These are phyloP conservation scores for Colletotrichum australisinense DNA, from an alignment of 2,329 filamentous ascomycete species.

Conservation along the genomic window DNA sequence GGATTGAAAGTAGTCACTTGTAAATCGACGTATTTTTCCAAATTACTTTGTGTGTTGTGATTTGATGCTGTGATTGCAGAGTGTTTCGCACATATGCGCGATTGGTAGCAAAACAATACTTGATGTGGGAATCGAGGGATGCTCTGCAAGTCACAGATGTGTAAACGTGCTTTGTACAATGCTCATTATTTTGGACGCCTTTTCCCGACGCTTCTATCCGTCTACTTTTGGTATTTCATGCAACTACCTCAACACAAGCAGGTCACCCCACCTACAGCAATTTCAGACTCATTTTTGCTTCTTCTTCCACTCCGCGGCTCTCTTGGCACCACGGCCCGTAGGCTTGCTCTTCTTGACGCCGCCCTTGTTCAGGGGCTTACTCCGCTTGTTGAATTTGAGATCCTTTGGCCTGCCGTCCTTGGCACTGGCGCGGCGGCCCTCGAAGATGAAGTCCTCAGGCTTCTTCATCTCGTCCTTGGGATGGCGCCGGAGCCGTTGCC, in stretches of 20 bases:
- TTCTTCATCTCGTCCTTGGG: constrained; percentile 56
- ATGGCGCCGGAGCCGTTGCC: constrained; percentile 38
- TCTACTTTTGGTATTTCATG: constrained; percentile 4
- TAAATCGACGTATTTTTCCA: constrained; percentile 2
- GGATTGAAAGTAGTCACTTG: constrained; percentile 21
- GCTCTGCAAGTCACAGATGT: too few species aligned
- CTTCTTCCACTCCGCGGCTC: constrained; percentile 59
- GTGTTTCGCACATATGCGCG: background rate
- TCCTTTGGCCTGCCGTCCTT: constrained; percentile 74
- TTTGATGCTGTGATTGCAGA: background rate
- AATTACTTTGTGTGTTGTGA: background rate
- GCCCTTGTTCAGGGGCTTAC: constrained; percentile 57
- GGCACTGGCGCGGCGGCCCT: constrained; percentile 79
- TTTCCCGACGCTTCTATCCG: constrained; percentile 4
- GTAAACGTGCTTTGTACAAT: background rate
- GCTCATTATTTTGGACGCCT: constrained; percentile 30
- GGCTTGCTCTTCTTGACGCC: constrained; percentile 51
- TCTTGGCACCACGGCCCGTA: constrained; percentile 50
- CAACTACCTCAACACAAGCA: constrained; percentile 1
- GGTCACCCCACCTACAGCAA: background rate
- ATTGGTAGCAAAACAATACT: background rate
- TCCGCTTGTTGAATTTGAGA: constrained; percentile 68
- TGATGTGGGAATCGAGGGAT: background rate
- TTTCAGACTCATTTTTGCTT: constrained; percentile 40
- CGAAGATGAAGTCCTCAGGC: constrained; percentile 81